Base-by-base conservation (phyloP, 768 basidiomycete genomes). In the Rhizopogon vulgaris region DNA sequence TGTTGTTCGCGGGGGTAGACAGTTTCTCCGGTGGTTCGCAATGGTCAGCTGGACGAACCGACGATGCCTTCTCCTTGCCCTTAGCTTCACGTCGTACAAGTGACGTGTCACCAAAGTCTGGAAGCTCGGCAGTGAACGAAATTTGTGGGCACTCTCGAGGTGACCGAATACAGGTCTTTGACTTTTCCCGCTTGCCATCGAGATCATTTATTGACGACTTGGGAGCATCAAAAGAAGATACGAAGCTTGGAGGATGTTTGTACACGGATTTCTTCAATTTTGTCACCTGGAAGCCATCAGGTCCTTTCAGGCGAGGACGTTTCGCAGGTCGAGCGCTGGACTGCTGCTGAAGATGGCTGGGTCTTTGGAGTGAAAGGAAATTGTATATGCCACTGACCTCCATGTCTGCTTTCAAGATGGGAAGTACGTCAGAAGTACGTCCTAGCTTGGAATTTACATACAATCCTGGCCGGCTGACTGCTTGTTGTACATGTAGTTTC, bases 221-320 rank as follows among this genome's bases (percentile, higher is more conserved):
- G 11, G 53, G 41, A 22, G 22, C 4, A 28, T 54, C 63, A 24
- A 69, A 69, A 15, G 67, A 48, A 3, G 67, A 67, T 24, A 66
- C 54, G 15, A 69, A 67, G 30, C 55, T 63, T 18, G 56, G 63
- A 54, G 58, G 65, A 34, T 30, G 18, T 24, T 34, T 46, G 45
- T 36, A 46, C 8, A 30, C 22, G 32, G 45, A 22, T 47, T 63
- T 67, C 52, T 52, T 47, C 1, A 57, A 41, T 37, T 54, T 58
- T 9, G 61, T 28, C 43, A 57, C 69, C 22, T 57, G 58, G 32
- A 67, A 67, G 24, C 66, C 66, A 10, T 69, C 66, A 0, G 64
- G 67, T 5, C 64, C 66, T 40, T 48, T 53, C 30, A 56, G 38
- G 28, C 54, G 53, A 37, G 28, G 32, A 12, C 42, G 48, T 38